phyloP scores from a whole-genome alignment of 108 stramenopile genomes.

The Stephanodiscus minutulus region DNA sequence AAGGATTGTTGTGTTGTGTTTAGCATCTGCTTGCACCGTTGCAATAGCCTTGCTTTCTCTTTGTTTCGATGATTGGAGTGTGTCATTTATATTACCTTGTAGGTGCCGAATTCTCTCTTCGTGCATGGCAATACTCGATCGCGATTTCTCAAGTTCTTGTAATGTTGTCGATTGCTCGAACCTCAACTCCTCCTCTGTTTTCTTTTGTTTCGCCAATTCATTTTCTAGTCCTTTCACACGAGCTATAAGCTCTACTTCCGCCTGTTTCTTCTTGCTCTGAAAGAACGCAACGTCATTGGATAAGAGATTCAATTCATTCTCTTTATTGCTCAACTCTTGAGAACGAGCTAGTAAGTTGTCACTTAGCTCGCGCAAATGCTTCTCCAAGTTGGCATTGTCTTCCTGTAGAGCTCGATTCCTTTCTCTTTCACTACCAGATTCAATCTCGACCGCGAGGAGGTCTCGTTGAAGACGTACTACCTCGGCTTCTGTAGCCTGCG shows the following conservation, averaged over 20 bases:
- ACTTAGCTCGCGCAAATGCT: background rate
- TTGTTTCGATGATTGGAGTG: background rate
- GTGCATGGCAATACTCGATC: constrained; percentile 5
- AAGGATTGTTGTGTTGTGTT: constrained; percentile 13
- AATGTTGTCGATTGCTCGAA: constrained; percentile 6
- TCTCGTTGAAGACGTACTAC: background rate
- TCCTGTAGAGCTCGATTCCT: constrained; percentile 18
- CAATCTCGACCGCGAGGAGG: constrained; percentile 5
- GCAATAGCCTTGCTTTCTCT: constrained; percentile 6
- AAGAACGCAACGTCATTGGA: background rate
- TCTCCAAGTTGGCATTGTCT: constrained; percentile 9
- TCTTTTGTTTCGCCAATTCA: background rate
- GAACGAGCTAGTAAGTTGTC: background rate
- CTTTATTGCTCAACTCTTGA: constrained; percentile 6
- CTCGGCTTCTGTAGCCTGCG: background rate
- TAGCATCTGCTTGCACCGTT: constrained; percentile 13
- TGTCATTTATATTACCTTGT: background rate
- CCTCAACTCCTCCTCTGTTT: background rate
- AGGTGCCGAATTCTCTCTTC: constrained; percentile 15
- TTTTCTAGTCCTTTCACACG: constrained; percentile 11
- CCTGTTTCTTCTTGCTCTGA: background rate
- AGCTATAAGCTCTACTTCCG: background rate
- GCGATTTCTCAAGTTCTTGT: constrained; percentile 10
- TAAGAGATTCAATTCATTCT: background rate
- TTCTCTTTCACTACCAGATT: constrained; percentile 9